Evolutionary conservation across 495 filamentous ascomycete genomes (phyloP).

Genomic region (Letharia columbiana): DNA sequence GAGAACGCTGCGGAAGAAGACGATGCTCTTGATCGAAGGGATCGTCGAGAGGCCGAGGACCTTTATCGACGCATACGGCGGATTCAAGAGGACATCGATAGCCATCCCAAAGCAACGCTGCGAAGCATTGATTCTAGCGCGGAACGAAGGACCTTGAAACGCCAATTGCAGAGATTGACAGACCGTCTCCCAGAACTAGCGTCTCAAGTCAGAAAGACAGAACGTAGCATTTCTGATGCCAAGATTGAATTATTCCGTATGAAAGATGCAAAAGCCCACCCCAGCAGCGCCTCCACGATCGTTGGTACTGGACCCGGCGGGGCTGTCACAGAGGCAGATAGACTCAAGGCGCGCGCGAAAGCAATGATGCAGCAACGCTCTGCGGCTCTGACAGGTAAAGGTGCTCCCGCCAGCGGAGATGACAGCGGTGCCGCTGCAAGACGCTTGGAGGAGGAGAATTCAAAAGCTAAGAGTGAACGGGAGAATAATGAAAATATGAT

Average conservation of each 20-base stretch:
- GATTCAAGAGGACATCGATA: slow-evolving; percentile 96
- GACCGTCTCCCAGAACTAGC: slow-evolving; percentile 89
- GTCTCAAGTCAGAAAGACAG: slow-evolving; percentile 80
- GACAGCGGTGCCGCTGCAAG: slow-evolving; percentile 70
- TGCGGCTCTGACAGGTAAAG: slow-evolving; percentile 81
- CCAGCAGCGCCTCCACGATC: slow-evolving; percentile 69
- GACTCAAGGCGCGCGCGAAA: slow-evolving; percentile 88
- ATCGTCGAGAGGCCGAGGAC: slow-evolving; percentile 87
- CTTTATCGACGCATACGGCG: slow-evolving; percentile 85
- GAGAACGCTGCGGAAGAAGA: slow-evolving; percentile 85
- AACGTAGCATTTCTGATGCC: slow-evolving; percentile 87
- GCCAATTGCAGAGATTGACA: slow-evolving; percentile 78
- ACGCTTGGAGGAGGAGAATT: slow-evolving; percentile 78
- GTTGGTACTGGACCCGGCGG: slow-evolving; percentile 93
- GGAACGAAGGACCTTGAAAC: slow-evolving; percentile 74
- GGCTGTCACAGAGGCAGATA: slow-evolving; percentile 82
- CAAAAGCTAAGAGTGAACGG: slow-evolving; percentile 67
- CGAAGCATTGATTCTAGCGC: slow-evolving; percentile 71
- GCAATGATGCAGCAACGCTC: slow-evolving; percentile 98
- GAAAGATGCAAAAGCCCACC: slow-evolving; percentile 86
- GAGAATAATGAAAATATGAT: slow-evolving; percentile 96
- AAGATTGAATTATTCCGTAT: slow-evolving; percentile 90
- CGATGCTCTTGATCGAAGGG: slow-evolving; percentile 80
- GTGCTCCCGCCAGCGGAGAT: slow-evolving; percentile 50
- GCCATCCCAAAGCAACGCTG: slow-evolving; percentile 70